These are phyloP conservation scores for Thermomyces lanuginosus DNA, from an alignment of 2,329 filamentous ascomycete genomes.

Conservation along the genomic window DNA sequence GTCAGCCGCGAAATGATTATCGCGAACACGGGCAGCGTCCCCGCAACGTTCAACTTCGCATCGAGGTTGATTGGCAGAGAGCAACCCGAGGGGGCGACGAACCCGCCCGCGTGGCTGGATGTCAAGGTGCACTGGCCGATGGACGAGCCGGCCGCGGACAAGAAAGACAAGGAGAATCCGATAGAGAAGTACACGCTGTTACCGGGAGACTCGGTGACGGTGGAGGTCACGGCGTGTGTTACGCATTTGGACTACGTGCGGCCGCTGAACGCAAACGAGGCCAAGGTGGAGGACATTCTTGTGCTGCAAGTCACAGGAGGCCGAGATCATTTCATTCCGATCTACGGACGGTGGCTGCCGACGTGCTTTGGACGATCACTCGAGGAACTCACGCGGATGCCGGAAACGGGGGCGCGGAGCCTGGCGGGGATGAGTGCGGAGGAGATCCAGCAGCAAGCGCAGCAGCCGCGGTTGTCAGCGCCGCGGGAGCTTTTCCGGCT, in stretches of 20 bases:
- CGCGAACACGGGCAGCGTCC: slow-evolving; percentile 76
- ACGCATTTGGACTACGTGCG: slow-evolving; percentile 47
- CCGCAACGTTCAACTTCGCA: slow-evolving; percentile 65
- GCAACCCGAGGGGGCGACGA: slow-evolving; percentile 17
- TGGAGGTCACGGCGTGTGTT: slow-evolving; percentile 52
- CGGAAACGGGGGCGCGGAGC: slow-evolving; percentile 60
- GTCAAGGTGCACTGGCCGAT: slow-evolving; percentile 45
- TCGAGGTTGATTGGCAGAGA: slow-evolving; percentile 40
- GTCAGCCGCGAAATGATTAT: slow-evolving; percentile 58
- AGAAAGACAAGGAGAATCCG: slow-evolving; percentile 12
- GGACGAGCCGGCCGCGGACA: slow-evolving; percentile 16
- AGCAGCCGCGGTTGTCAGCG: slow-evolving; percentile 50
- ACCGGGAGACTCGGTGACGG: slow-evolving; percentile 66
- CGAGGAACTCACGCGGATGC: slow-evolving; percentile 74
- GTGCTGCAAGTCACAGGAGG: slow-evolving; percentile 71
- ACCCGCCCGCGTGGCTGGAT: slow-evolving; percentile 50
- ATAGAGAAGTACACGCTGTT: slow-evolving; percentile 48
- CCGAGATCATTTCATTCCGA: slow-evolving; percentile 77
- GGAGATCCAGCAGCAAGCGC: slow-evolving; percentile 17
- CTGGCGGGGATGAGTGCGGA: slow-evolving; percentile 24
- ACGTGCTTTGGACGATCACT: slow-evolving; percentile 72
- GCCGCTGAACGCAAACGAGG: slow-evolving; percentile 51
- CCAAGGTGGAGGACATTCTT: slow-evolving; percentile 65
- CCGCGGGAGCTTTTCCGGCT: slow-evolving; percentile 80
- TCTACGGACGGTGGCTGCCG: slow-evolving; percentile 62